These are phyloP conservation scores for Trametes meyenii DNA, from an alignment of 768 basidiomycete species.

Conservation along the genomic window DNA sequence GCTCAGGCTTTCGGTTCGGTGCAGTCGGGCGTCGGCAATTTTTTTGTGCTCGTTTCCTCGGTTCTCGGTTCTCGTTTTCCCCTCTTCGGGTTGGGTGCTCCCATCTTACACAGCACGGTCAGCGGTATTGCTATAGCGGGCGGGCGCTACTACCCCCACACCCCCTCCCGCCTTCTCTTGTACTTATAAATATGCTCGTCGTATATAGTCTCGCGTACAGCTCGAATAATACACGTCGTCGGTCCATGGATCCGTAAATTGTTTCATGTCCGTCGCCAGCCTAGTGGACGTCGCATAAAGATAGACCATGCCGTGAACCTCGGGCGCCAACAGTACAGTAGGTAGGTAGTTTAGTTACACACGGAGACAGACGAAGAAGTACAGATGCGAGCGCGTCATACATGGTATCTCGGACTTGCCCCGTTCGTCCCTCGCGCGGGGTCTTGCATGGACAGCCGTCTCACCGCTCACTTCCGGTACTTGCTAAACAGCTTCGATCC, in stretches of 20 bases:
- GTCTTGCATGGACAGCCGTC: neutral
- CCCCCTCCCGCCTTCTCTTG: constrained; percentile 4
- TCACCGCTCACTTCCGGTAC: constrained; percentile 24
- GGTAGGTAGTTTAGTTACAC: too few species aligned
- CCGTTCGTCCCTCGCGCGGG: neutral
- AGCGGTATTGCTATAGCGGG: neutral
- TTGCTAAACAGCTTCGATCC: constrained; percentile 51
- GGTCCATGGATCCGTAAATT: neutral
- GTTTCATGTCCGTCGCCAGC: neutral
- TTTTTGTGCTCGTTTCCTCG: too few species aligned
- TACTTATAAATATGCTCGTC: constrained; percentile 9
- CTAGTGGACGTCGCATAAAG: too few species aligned
- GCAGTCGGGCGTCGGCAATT: neutral
- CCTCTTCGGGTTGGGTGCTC: neutral
- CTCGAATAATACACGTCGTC: constrained; percentile 28
- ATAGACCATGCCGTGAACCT: too few species aligned
- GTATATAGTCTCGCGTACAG: constrained; percentile 25
- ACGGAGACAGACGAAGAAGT: too few species aligned
- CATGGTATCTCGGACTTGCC: too few species aligned
- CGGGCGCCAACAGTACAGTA: too few species aligned
- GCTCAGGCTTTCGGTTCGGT: neutral
- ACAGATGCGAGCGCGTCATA: too few species aligned
- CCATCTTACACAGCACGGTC: neutral
- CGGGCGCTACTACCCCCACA: neutral
- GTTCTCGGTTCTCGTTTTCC: neutral